These are phyloP conservation scores for Madurella mycetomatis DNA, from an alignment of 2,329 filamentous ascomycete genomes.

Conservation along the genomic window DNA sequence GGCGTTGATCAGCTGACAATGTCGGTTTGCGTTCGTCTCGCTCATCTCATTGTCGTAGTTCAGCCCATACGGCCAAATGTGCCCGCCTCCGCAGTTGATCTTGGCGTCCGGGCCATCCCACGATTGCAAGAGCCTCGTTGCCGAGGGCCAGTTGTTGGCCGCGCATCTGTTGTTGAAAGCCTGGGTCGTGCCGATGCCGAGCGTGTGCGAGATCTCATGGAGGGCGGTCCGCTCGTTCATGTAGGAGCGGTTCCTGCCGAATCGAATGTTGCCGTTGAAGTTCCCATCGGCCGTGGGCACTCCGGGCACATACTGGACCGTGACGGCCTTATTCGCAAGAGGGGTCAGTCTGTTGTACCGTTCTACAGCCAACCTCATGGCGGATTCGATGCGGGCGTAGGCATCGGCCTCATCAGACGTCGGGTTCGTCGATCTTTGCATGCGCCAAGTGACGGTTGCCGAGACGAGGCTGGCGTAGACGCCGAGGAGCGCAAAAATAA, in stretches of 20 bases:
- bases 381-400: conserved; percentile 40
- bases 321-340: conserved; percentile 36
- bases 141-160: conserved; percentile 39
- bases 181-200: conserved; percentile 43
- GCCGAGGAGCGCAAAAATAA: conserved; percentile 28
- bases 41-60: conserved; percentile 44
- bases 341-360: conserved; percentile 36
- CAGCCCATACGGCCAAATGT: conserved; percentile 40
- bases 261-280: conserved; percentile 44
- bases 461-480: conserved; percentile 33
- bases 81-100: conserved; percentile 38
- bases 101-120: conserved; percentile 37
- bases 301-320: conserved; percentile 39
- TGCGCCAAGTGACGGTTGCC: conserved; percentile 36
- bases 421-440: conserved; percentile 37
- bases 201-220: conserved; percentile 46
- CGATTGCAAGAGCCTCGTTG: conserved; percentile 35
- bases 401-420: conserved; percentile 40
- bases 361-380: conserved; percentile 38
- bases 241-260: conserved; percentile 41
- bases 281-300: conserved; percentile 44
- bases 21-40: conserved; percentile 41
- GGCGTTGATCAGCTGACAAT: conserved; percentile 40
- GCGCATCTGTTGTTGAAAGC: conserved; percentile 38
- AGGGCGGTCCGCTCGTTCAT: conserved; percentile 47